A percentile compares a stretch with the other conserved stretches of the same genome.
Conservation (phyloP, 225 moss, liverwort and hornwort species). For the Asterella californica region DNA sequence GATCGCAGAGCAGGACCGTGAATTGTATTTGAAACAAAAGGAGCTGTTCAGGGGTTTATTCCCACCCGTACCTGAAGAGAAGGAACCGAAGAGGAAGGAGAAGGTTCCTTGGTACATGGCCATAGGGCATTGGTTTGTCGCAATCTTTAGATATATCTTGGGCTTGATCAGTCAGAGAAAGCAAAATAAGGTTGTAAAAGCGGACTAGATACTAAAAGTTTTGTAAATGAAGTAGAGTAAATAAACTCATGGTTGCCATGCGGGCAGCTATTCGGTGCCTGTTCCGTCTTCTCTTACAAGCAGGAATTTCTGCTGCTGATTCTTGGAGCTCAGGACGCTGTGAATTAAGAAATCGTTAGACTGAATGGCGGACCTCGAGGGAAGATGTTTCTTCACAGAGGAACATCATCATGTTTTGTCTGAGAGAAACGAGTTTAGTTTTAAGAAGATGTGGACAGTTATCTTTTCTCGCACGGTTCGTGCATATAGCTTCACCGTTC, state of each 20-base stretch:
- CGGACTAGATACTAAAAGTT: constrained; percentile 9
- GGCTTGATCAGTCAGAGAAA: neutral
- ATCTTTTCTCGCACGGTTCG: no score
- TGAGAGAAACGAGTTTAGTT: neutral
- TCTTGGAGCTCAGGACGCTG: neutral
- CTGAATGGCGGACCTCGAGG: neutral
- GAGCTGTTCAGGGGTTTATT: constrained; percentile 94
- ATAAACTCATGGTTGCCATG: neutral
- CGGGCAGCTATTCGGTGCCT: neutral
- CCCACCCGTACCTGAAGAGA: constrained; percentile 23
- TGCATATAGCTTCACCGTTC: no score
- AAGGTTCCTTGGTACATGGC: constrained; percentile 26
- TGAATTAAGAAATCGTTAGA: neutral
- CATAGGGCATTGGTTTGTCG: constrained; percentile 29
- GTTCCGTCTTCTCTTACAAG: neutral
- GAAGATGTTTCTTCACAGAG: constrained; percentile 1
- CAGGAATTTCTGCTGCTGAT: neutral
- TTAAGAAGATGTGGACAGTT: no score
- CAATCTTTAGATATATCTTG: constrained; percentile 27
- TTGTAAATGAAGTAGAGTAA: neutral
- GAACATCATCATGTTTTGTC: neutral
- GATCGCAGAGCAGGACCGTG: constrained; percentile 70
- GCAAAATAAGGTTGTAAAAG: constrained; percentile 31
- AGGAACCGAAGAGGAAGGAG: constrained; percentile 16
- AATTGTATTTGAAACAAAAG: constrained; percentile 83